A percentile compares a stretch with the other conserved stretches of the same genome.
Conservation (phyloP, 2,329 filamentous ascomycete genomes). For the Verticillium albo-atrum region DNA sequence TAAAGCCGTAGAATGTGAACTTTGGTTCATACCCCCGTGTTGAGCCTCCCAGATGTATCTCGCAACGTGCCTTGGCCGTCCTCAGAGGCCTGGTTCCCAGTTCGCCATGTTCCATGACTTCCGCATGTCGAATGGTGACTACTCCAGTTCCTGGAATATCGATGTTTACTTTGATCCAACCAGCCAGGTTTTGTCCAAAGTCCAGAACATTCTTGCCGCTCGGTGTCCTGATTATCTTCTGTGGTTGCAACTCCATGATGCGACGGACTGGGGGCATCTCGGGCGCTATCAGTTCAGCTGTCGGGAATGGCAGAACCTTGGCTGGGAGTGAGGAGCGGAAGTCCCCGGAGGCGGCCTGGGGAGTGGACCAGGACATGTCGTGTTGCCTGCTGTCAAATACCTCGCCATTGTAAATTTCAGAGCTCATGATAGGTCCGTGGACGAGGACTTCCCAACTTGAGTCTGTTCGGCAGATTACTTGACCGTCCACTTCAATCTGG, state of each 20-base stretch:
- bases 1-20: constrained; percentile 51
- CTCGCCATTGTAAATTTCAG: constrained; percentile 50
- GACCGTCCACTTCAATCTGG: constrained; percentile 2
- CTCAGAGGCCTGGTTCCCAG: constrained; percentile 37
- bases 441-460: constrained; percentile 28
- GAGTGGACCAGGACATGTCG: constrained; percentile 6
- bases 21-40: constrained; percentile 32
- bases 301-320: constrained; percentile 11
- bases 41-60: constrained; percentile 19
- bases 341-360: no score
- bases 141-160: constrained; percentile 7
- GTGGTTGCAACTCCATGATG: constrained; percentile 16
- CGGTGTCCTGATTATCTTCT: constrained; percentile 19
- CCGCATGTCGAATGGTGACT: constrained; percentile 45
- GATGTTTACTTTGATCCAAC: constrained; percentile 27
- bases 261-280: constrained; percentile 25
- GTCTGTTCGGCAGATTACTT: constrained; percentile 21
- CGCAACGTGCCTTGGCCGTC: constrained; percentile 34
- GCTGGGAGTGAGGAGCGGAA: neutral
- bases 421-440: constrained; percentile 26
- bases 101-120: constrained; percentile 49
- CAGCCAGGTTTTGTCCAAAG: constrained; percentile 57
- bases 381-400: constrained; percentile 34
- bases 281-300: constrained; percentile 19
- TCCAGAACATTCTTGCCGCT: constrained; percentile 45